Percentiles rank a stretch among this genome's conserved stretches.
Conservation (phyloP, 2,329 filamentous ascomycete genomes). For the Fusarium staphyleae region DNA sequence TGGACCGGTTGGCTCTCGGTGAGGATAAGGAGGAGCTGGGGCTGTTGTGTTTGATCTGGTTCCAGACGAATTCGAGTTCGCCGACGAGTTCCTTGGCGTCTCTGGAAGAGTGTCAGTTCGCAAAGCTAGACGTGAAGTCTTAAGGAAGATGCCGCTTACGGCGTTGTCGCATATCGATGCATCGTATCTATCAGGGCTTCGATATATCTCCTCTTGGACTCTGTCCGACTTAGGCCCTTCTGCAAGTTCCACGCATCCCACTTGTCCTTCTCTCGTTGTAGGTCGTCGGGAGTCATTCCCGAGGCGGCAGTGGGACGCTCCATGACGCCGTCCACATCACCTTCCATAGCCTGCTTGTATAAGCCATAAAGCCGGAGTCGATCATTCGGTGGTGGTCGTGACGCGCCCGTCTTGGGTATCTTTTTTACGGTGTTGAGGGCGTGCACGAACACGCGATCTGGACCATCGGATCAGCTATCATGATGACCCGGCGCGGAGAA, state of each 20-base stretch:
- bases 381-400: constrained; percentile 83
- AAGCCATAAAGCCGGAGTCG: constrained; percentile 94
- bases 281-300: constrained; percentile 58
- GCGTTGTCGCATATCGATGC: constrained; percentile 91
- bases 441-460: constrained; percentile 98
- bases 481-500: not conserved
- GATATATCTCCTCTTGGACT: constrained; percentile 94
- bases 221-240: constrained; percentile 81
- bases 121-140: no score
- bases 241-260: constrained; percentile 97
- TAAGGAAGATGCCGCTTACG: constrained; percentile 55
- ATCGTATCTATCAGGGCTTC: constrained; percentile 94
- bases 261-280: constrained; percentile 69
- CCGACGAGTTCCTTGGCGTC: constrained; percentile 87
- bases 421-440: constrained; percentile 98
- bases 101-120: constrained; percentile 48
- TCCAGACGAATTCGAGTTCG: constrained; percentile 99
- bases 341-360: constrained; percentile 99
- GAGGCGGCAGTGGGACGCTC: constrained; percentile 70
- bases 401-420: constrained; percentile 90
- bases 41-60: constrained; percentile 90
- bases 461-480: constrained; percentile 29
- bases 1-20: constrained; percentile 53
- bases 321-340: constrained; percentile 94
- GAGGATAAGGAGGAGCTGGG: constrained; percentile 68